phyloP scores from a whole-genome alignment of 352 stramenopile genomes.

The Pythium plurisporium region DNA sequence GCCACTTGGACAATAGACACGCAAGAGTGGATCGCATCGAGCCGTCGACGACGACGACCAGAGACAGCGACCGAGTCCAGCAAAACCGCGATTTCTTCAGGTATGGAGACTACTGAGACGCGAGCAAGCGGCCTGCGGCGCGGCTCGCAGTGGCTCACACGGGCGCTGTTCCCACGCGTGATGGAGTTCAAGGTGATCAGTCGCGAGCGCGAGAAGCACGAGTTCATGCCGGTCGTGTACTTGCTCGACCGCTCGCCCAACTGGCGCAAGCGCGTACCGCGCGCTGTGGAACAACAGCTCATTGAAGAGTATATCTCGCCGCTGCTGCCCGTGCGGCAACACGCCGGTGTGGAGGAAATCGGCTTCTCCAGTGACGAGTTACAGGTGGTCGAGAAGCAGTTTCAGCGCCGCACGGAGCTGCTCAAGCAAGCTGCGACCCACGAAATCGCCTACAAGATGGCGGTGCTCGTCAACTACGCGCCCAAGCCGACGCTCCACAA shows the following conservation, averaged over 20 bases:
- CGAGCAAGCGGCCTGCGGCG: no score
- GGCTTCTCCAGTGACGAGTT: conserved; percentile 25
- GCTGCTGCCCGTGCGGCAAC: conserved; percentile 19
- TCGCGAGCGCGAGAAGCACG: conserved; percentile 65
- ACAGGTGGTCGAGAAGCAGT: conserved; percentile 24
- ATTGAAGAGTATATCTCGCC: conserved; percentile 61
- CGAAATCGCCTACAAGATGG: conserved; percentile 61
- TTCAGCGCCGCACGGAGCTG: conserved; percentile 42
- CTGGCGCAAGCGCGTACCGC: conserved; percentile 47
- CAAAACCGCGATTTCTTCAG: no score
- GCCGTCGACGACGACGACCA: no score
- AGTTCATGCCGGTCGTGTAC: conserved; percentile 75
- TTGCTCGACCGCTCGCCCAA: conserved; percentile 53
- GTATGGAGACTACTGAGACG: no score
- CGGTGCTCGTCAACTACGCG: conserved; percentile 50
- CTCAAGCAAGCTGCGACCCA: conserved; percentile 36
- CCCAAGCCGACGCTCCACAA: conserved; percentile 29
- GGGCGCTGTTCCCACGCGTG: conserved; percentile 51
- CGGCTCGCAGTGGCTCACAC: conserved; percentile 25
- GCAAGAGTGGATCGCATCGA: background rate
- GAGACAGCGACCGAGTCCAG: no score
- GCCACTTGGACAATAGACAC: background rate
- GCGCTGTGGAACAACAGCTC: conserved; percentile 42
- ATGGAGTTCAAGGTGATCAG: conserved; percentile 81
- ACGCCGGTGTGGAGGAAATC: conserved; percentile 7